A percentile compares a stretch with the other conserved stretches of the same genome.
Evolutionary conservation across 1,139 yeast species (phyloP).

Genomic region (Hansenula lynferdii): DNA sequence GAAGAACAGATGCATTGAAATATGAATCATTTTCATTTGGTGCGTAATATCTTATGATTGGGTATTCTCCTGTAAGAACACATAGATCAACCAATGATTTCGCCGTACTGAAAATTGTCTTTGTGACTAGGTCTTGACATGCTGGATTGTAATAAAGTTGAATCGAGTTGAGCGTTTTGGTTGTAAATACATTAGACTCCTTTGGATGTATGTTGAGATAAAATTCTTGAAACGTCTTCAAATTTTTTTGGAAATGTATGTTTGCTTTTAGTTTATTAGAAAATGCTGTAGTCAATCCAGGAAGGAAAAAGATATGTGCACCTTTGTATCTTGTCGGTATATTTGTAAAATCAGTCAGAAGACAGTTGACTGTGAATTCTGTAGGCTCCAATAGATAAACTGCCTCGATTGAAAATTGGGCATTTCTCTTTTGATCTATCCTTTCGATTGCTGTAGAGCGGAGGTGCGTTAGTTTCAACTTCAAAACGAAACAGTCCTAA

Average conservation of each 20-base stretch:
- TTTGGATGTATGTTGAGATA: constrained; percentile 40
- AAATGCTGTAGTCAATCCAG: constrained; percentile 37
- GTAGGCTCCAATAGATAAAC: constrained; percentile 56
- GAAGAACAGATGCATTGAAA: constrained; percentile 55
- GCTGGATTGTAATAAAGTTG: constrained; percentile 69
- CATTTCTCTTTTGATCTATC: constrained; percentile 46
- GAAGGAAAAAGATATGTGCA: constrained; percentile 53
- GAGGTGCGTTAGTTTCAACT: constrained; percentile 8
- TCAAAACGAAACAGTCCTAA: constrained; percentile 27
- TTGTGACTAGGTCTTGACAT: constrained; percentile 57
- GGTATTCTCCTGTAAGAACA: constrained; percentile 82
- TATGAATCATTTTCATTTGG: constrained; percentile 39
- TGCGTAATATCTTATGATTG: constrained; percentile 69
- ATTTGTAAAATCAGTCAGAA: constrained; percentile 51
- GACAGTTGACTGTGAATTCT: constrained; percentile 48
- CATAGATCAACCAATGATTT: constrained; percentile 59
- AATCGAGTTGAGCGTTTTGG: constrained; percentile 44
- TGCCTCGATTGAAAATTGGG: constrained; percentile 51
- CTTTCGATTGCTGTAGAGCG: constrained; percentile 38
- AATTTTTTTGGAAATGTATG: constrained; percentile 25
- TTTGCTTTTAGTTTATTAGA: constrained; percentile 25
- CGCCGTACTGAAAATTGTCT: constrained; percentile 58
- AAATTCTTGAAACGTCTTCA: constrained; percentile 29
- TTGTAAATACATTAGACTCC: constrained; percentile 43
- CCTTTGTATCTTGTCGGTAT: constrained; percentile 51